These are phyloP conservation scores for Wickerhamiella brachini DNA, from an alignment of 805 yeast species.

Conservation along the genomic window DNA sequence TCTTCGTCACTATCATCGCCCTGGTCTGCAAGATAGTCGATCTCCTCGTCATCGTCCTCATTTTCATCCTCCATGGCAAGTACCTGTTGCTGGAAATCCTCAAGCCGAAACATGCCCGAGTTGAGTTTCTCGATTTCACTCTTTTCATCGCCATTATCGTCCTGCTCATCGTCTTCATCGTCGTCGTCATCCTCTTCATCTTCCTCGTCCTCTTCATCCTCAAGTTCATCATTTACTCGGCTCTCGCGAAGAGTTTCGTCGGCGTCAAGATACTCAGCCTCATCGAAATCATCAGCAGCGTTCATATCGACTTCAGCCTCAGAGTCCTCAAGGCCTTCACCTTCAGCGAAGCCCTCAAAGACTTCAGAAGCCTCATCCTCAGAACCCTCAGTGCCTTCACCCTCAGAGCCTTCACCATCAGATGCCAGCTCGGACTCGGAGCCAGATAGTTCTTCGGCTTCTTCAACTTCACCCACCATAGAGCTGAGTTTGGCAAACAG, in stretches of 20 bases:
- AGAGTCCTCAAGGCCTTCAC: conserved; percentile 13
- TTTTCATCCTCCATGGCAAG: conserved; percentile 45
- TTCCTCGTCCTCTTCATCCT: conserved; percentile 13
- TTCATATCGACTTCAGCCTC: not conserved
- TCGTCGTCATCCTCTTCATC: conserved; percentile 22
- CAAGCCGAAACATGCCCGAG: conserved; percentile 74
- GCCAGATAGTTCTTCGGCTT: conserved; percentile 19
- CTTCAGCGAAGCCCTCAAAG: conserved; percentile 12
- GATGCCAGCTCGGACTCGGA: conserved; percentile 15
- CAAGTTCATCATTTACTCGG: not conserved
- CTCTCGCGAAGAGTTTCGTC: conserved; percentile 16
- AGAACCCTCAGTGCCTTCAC: conserved; percentile 2
- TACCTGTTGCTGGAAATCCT: conserved; percentile 68
- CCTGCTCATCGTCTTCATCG: conserved; percentile 19
- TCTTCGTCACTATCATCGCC: conserved; percentile 35
- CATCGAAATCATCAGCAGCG: conserved; percentile 3
- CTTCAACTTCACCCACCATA: conserved; percentile 18
- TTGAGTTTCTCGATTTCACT: conserved; percentile 56
- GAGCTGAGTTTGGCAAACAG: conserved; percentile 33
- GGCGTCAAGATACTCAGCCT: conserved; percentile 11
- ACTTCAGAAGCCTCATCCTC: conserved; percentile 10
- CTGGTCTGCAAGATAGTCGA: conserved; percentile 31
- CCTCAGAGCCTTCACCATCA: conserved; percentile 9
- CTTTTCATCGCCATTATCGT: conserved; percentile 19
- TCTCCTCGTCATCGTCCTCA: conserved; percentile 31